phyloP scores from a whole-genome alignment of 768 basidiomycete species.

The Porpolomopsis calyptriformis region DNA sequence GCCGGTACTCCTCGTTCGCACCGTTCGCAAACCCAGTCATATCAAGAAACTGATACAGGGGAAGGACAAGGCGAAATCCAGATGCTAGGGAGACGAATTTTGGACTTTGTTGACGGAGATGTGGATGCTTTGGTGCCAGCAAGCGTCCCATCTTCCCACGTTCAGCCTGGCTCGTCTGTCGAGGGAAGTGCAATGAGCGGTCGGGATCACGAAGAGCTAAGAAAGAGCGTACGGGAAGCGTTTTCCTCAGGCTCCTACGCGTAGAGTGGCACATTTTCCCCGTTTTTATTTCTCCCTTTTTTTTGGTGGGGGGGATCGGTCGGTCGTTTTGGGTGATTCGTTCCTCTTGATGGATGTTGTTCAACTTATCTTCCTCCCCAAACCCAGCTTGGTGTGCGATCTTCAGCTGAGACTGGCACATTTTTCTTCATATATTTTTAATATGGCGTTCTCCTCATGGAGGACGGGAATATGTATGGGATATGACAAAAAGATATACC shows the following conservation, averaged over 20 bases:
- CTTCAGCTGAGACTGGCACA: neutral
- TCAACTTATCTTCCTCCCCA: no score
- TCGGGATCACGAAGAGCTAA: constrained; percentile 69
- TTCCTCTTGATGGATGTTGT: neutral
- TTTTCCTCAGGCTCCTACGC: constrained; percentile 58
- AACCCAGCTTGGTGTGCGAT: no score
- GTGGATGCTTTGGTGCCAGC: constrained; percentile 47
- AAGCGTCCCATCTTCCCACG: constrained; percentile 54
- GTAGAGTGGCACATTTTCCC: constrained; percentile 16
- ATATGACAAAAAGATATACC: neutral
- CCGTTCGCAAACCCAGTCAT: constrained; percentile 57
- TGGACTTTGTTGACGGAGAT: constrained; percentile 79
- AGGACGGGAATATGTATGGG: neutral
- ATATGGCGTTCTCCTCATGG: neutral
- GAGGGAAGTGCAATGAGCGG: constrained; percentile 39
- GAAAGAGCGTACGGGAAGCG: constrained; percentile 75
- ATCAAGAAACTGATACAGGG: constrained; percentile 73
- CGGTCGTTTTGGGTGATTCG: no score
- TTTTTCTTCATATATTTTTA: neutral
- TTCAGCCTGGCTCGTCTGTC: constrained; percentile 60
- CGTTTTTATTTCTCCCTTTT: neutral
- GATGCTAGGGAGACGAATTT: constrained; percentile 69
- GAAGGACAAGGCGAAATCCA: constrained; percentile 92
- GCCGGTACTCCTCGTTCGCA: constrained; percentile 66
- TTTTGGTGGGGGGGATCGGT: neutral